Evolutionary conservation across 2,329 filamentous ascomycete species (phyloP), one percentile per base, ranked within the genome.

Genomic region (Keithomyces neogunnii): DNA sequence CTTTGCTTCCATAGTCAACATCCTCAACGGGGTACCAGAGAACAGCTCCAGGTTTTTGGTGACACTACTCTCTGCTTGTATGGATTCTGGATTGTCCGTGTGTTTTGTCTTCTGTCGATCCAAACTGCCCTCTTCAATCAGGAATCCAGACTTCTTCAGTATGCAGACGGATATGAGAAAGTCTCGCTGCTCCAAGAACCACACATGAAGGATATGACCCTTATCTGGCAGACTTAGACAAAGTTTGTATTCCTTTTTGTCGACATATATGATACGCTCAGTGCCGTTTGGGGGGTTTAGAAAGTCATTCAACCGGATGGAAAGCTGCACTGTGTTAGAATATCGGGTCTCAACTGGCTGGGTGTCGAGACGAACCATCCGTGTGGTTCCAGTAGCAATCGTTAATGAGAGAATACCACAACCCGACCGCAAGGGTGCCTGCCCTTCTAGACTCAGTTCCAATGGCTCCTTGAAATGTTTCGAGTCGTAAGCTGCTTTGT

Each of bases 81-180:
- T 4, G 9, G 5, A 26, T 9, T 26, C 3, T 19, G 19, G 19
- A 5, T 26, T 26, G 38, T 26, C 36, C 5, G 19, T 31, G n/a
- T 42, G 10, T 28, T 42, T 2, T 7, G 4, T 33, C 19, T 7
- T 29, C 38, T 42, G 19, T 31, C 13, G 53, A 39, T n/a, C 52
- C 43, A 26, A 6, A 44, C 33, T 31, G 28, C 55, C 49, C 3
- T 62, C 56, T 32, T 55, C 54, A 38, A 66, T 53, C 4, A 19
- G 31, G 35, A 71, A 66, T 7, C 64, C 63, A 10, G 60, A 56
- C 48, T 61, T 66, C 35, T 63, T 57, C 1, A 71, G 57, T 48
- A 67, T 59, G 45, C 59, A 68, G 4, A 64, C 57, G 2, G 63
- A 53, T 13, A 69, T 49, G 29, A 53, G 59, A 36, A 70, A 69